Percentiles rank a stretch among this genome's conserved stretches.
phyloP scores from a whole-genome alignment of 2,329 filamentous ascomycete species.

The Fusarium goolgardi region DNA sequence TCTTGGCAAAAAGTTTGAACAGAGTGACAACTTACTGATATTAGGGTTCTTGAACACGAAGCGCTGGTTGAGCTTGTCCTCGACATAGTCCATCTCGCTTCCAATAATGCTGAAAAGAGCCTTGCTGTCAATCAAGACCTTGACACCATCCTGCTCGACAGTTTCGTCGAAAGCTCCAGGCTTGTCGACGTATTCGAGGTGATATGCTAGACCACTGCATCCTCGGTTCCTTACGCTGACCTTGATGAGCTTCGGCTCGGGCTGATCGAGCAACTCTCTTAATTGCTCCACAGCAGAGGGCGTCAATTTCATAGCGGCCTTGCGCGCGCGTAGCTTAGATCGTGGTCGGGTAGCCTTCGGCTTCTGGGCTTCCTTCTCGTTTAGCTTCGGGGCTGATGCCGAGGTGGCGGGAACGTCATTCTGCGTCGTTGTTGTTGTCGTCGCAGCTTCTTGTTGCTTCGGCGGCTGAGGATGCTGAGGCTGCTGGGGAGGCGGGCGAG shows the following conservation, averaged over 20 bases:
- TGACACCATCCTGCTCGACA: conserved; percentile 95
- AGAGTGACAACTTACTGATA: conserved; percentile 79
- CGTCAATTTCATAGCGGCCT: conserved; percentile 91
- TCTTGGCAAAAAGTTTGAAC: neutral
- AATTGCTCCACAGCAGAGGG: conserved; percentile 83
- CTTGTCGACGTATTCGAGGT: conserved; percentile 95
- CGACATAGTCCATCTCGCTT: conserved; percentile 98
- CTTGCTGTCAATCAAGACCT: conserved; percentile 96
- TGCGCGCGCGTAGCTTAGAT: conserved; percentile 70
- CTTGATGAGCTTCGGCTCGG: conserved; percentile 91
- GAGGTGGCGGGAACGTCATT: conserved; percentile 48
- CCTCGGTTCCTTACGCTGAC: conserved; percentile 94
- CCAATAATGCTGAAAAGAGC: conserved; percentile 98
- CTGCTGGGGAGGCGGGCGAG: conserved; percentile 56
- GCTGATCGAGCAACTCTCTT: conserved; percentile 79
- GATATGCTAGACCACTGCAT: conserved; percentile 92
- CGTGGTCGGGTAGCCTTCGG: conserved; percentile 61
- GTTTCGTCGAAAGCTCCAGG: conserved; percentile 88
- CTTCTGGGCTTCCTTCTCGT: conserved; percentile 76
- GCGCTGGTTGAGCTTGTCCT: conserved; percentile 90
- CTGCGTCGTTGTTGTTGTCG: conserved; percentile 28
- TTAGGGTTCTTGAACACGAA: conserved; percentile 98
- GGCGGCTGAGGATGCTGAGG: conserved; percentile 38
- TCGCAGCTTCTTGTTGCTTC: conserved; percentile 26
- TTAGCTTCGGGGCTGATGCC: conserved; percentile 50